Conservation (phyloP, 208 protist species). For the Trypanosoma lewisi region DNA sequence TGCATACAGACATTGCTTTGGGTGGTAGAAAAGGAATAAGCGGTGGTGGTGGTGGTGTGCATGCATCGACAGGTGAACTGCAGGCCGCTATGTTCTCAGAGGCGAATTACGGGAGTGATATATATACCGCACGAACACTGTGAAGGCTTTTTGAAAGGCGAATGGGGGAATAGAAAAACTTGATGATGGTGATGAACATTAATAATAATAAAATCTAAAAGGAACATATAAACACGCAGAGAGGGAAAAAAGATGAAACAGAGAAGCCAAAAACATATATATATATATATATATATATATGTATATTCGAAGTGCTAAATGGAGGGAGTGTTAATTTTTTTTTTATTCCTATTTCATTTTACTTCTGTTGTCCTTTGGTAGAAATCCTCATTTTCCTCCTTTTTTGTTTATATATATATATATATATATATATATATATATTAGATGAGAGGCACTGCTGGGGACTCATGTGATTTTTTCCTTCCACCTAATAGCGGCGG, state of each 20-base stretch:
- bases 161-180: not conserved
- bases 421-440: not conserved
- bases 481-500: not conserved
- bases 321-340: not conserved
- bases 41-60: no score
- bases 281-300: not conserved
- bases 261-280: not conserved
- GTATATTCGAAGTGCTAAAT: not conserved
- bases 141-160: not conserved
- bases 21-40: not conserved
- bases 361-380: conserved; percentile 3
- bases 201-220: not conserved
- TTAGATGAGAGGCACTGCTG: not conserved
- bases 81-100: conserved; percentile 17
- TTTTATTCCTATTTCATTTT: conserved; percentile 4
- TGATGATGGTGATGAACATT: not conserved
- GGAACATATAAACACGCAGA: not conserved
- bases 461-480: conserved; percentile 10
- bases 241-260: not conserved
- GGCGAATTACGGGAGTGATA: conserved; percentile 14
- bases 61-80: not conserved
- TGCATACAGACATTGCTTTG: not conserved
- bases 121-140: conserved; percentile 18
- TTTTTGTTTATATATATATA: not conserved
- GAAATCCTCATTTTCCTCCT: not conserved